These are phyloP conservation scores for Leccinum subspadiceum DNA, from an alignment of 1,284 basidiomycete species.

Conservation along the genomic window DNA sequence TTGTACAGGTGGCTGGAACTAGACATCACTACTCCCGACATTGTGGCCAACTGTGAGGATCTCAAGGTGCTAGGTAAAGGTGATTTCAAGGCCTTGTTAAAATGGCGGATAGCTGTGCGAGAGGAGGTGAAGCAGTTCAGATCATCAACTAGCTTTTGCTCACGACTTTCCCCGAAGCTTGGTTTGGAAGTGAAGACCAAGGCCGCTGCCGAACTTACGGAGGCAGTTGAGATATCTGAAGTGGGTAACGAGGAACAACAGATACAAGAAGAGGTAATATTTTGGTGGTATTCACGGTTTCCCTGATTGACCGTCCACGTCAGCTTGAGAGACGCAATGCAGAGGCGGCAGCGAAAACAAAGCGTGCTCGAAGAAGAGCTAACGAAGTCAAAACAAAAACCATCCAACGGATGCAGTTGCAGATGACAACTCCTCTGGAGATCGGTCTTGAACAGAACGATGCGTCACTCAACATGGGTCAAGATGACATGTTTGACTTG, in stretches of 20 bases:
- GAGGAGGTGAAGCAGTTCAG: constrained; percentile 60
- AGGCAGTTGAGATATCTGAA: constrained; percentile 73
- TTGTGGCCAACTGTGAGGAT: constrained; percentile 84
- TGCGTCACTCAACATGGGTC: constrained; percentile 61
- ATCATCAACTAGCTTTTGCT: constrained; percentile 2
- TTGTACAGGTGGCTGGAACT: constrained; percentile 65
- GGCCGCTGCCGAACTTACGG: constrained; percentile 70
- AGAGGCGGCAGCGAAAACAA: constrained; percentile 71
- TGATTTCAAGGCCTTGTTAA: constrained; percentile 92
- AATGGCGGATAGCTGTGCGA: constrained; percentile 84
- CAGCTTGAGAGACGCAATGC: constrained; percentile 85
- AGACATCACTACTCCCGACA: constrained; percentile 75
- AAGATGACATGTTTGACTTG: constrained; percentile 87
- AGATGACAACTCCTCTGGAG: constrained; percentile 96
- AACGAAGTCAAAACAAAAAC: constrained; percentile 91
- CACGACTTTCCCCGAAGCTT: constrained; percentile 43
- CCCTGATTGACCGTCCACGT: constrained; percentile 3
- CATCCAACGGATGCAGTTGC: constrained; percentile 93
- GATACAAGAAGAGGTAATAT: constrained; percentile 81
- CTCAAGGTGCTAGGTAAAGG: constrained; percentile 97
- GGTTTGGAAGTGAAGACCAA: constrained; percentile 82
- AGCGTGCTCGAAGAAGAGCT: constrained; percentile 81
- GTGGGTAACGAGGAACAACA: constrained; percentile 84
- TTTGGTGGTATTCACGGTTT: background rate
- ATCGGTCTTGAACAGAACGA: constrained; percentile 91